A percentile compares a stretch with the other conserved stretches of the same genome.
Conservation (phyloP, 2,329 filamentous ascomycete species). For the Botryotinia narcissicola region DNA sequence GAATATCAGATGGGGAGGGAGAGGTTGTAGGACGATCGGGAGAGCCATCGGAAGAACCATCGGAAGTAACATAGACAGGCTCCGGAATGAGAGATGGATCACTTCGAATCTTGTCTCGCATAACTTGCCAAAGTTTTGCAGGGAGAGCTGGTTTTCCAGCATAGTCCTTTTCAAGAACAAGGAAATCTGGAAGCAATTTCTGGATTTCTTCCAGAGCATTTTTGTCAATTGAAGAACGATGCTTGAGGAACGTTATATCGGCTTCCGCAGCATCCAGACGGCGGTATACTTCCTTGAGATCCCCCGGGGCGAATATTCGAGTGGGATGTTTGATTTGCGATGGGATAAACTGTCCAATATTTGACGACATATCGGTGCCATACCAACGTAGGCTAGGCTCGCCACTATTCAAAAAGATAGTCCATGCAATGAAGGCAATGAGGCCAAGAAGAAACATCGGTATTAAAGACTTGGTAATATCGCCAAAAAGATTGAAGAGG, state of each 20-base stretch:
- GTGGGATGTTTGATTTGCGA: slow-evolving; percentile 13
- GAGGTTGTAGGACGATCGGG: background rate
- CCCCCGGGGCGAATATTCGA: slow-evolving; percentile 17
- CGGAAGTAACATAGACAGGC: background rate
- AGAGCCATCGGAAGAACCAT: background rate
- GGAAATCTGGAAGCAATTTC: slow-evolving; percentile 52
- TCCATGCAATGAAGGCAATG: background rate
- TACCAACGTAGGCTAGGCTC: slow-evolving; percentile 8
- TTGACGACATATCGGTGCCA: slow-evolving; percentile 10
- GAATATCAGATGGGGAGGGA: background rate
- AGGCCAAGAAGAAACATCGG: background rate
- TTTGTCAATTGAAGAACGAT: slow-evolving; percentile 30
- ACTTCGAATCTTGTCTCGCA: slow-evolving; percentile 55
- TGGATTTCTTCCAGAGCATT: slow-evolving; percentile 43
- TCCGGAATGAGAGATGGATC: slow-evolving; percentile 16
- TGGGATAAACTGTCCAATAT: slow-evolving; percentile 15
- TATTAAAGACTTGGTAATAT: background rate
- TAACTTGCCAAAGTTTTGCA: slow-evolving; percentile 63
- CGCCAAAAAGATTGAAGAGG: background rate
- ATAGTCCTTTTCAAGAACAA: slow-evolving; percentile 53
- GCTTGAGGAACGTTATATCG: slow-evolving; percentile 27
- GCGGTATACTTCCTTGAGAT: slow-evolving; percentile 28
- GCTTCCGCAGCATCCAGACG: slow-evolving; percentile 30
- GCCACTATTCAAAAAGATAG: background rate
- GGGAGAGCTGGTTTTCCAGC: slow-evolving; percentile 55